Evolutionary conservation across 2,329 filamentous ascomycete genomes (phyloP).

Genomic region (Neofusicoccum cordaticola): DNA sequence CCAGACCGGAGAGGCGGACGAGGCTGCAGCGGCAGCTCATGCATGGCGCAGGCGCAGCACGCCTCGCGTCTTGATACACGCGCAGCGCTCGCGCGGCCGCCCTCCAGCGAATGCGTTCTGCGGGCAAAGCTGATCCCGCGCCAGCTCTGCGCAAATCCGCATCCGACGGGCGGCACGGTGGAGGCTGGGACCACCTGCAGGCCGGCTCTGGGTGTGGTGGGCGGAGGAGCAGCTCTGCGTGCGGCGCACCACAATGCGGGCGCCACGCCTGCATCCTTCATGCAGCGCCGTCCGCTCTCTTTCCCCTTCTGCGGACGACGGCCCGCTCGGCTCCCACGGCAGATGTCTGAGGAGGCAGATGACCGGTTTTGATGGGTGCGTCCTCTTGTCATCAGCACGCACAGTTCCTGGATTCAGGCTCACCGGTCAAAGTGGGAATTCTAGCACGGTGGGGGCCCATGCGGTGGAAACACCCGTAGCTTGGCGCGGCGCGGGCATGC

Average conservation of each 20-base stretch:
- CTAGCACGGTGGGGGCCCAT: not conserved
- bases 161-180: not conserved
- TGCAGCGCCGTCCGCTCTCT: not conserved
- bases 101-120: not conserved
- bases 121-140: not conserved
- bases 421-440: conserved; percentile 7
- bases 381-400: not conserved
- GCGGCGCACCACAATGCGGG: not conserved
- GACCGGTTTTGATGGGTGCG: not conserved
- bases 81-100: no score
- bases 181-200: not conserved
- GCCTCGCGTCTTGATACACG: not conserved
- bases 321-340: conserved; percentile 7
- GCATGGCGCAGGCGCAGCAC: not conserved
- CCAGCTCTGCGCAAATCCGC: not conserved
- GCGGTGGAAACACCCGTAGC: conserved; percentile 7
- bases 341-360: not conserved
- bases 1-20: not conserved
- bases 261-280: not conserved
- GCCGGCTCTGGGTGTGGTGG: not conserved
- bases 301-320: not conserved
- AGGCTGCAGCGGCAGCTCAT: not conserved
- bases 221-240: not conserved
- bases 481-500: not conserved
- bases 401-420: conserved; percentile 5